Percentiles rank a stretch among this genome's conserved stretches.
These are phyloP conservation scores for Rhodotorula kratochvilovae DNA, from an alignment of 768 basidiomycete species.

Conservation along the genomic window DNA sequence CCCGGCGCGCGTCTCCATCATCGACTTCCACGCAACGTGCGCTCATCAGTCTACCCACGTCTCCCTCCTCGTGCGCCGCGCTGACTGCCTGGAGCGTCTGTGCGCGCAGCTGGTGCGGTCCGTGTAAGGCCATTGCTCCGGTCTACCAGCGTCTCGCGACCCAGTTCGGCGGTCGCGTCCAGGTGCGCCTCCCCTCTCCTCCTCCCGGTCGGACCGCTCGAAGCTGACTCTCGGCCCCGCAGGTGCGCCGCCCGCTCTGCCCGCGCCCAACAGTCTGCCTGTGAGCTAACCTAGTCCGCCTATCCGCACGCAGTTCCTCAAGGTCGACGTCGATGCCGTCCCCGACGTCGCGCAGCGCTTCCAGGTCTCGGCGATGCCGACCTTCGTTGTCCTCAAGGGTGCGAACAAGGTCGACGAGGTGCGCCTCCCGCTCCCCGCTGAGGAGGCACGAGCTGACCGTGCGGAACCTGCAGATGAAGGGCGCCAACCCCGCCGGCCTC, in stretches of 20 bases:
- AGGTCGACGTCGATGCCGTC: slow-evolving; percentile 62
- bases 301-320: slow-evolving; percentile 56
- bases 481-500: slow-evolving; percentile 39
- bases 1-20: slow-evolving; percentile 4
- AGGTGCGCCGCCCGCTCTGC: no score
- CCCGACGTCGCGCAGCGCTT: slow-evolving; percentile 64
- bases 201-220: neutral
- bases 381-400: slow-evolving; percentile 42
- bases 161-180: slow-evolving; percentile 55
- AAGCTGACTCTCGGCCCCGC: neutral
- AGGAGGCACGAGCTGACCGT: neutral
- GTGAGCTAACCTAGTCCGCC: no score
- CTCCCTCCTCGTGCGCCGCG: accelerated
- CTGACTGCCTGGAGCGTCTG: neutral
- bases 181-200: slow-evolving; percentile 7
- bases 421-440: neutral
- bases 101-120: slow-evolving; percentile 28
- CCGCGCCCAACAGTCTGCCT: no score
- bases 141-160: slow-evolving; percentile 54
- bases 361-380: slow-evolving; percentile 63
- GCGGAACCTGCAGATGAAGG: slow-evolving; percentile 29
- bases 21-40: slow-evolving; percentile 36
- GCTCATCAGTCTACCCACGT: neutral
- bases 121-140: slow-evolving; percentile 39
- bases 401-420: slow-evolving; percentile 27